Conservation (phyloP, 2,329 filamentous ascomycete genomes). For the Diaporthe sp. region DNA sequence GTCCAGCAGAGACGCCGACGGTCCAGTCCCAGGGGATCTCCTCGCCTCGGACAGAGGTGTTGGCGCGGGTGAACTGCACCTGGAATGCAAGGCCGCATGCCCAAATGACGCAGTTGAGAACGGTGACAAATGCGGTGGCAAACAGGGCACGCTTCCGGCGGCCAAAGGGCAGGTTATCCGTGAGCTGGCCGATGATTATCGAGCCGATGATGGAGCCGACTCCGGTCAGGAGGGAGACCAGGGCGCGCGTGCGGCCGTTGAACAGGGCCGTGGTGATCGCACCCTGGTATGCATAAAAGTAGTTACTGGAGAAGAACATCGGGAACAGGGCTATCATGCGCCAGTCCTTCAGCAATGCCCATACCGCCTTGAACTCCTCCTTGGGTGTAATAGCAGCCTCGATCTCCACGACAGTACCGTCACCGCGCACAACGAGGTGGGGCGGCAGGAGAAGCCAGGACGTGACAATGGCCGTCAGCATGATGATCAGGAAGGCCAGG, state of each 20-base stretch:
- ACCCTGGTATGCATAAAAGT: slow-evolving; percentile 88
- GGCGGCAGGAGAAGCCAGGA: slow-evolving; percentile 43
- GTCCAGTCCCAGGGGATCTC: slow-evolving; percentile 48
- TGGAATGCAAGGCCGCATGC: slow-evolving; percentile 80
- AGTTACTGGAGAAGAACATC: slow-evolving; percentile 87
- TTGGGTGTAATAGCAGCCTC: slow-evolving; percentile 40
- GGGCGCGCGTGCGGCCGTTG: slow-evolving; percentile 79
- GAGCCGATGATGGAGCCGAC: slow-evolving; percentile 80
- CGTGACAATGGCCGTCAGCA: slow-evolving; percentile 42
- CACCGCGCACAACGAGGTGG: slow-evolving; percentile 43
- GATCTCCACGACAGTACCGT: slow-evolving; percentile 43
- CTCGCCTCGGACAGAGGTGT: slow-evolving; percentile 41
- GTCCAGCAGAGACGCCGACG: slow-evolving; percentile 44
- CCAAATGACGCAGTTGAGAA: slow-evolving; percentile 76
- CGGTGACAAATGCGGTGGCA: slow-evolving; percentile 70
- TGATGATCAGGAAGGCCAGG: slow-evolving; percentile 47
- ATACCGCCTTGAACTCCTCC: slow-evolving; percentile 42
- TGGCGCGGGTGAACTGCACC: slow-evolving; percentile 59
- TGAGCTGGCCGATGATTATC: slow-evolving; percentile 72
- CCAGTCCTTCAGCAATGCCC: slow-evolving; percentile 41
- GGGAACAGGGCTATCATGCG: slow-evolving; percentile 79
- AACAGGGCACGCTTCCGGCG: slow-evolving; percentile 72
- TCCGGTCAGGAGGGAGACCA: slow-evolving; percentile 81
- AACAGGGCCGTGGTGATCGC: slow-evolving; percentile 79
- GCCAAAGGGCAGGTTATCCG: slow-evolving; percentile 69